Percentiles rank a stretch among this genome's conserved stretches.
These are phyloP conservation scores for Begonia loranthoides DNA, from an alignment of 306 rosid genomes.

Conservation along the genomic window DNA sequence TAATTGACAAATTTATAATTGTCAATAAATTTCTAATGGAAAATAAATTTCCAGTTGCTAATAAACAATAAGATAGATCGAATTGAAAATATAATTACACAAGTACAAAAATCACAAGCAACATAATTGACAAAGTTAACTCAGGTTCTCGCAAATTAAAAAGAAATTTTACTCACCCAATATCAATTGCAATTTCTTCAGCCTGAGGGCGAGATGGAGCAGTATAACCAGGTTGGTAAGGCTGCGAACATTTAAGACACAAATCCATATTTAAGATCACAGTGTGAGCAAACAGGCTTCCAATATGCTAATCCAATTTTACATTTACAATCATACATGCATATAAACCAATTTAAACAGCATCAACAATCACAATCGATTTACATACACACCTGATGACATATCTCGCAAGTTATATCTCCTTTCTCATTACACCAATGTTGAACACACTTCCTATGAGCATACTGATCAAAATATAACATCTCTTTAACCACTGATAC, in stretches of 20 bases:
- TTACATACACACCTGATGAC: conserved; percentile 31
- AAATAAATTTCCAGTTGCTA: too few species aligned
- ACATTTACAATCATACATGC: background rate
- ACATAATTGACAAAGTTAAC: background rate
- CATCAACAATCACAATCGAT: too few species aligned
- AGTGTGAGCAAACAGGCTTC: background rate
- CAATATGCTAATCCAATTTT: background rate
- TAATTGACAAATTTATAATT: too few species aligned
- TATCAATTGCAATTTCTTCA: conserved; percentile 30
- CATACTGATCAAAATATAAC: conserved; percentile 27
- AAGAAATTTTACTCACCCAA: conserved; percentile 25
- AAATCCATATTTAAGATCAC: background rate
- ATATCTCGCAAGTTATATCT: conserved; percentile 49
- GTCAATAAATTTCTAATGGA: too few species aligned
- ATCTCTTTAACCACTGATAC: background rate
- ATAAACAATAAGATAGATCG: too few species aligned
- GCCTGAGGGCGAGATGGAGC: conserved; percentile 28
- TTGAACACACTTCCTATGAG: conserved; percentile 54
- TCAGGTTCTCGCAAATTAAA: background rate
- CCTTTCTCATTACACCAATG: conserved; percentile 68
- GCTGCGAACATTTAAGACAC: conserved; percentile 15
- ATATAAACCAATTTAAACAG: background rate
- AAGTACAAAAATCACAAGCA: too few species aligned
- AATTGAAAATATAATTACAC: too few species aligned
- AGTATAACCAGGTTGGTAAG: conserved; percentile 32